Evolutionary conservation across 495 filamentous ascomycete species (phyloP), one percentile per base, ranked within the genome.

Genomic region (Xylaria scruposa): DNA sequence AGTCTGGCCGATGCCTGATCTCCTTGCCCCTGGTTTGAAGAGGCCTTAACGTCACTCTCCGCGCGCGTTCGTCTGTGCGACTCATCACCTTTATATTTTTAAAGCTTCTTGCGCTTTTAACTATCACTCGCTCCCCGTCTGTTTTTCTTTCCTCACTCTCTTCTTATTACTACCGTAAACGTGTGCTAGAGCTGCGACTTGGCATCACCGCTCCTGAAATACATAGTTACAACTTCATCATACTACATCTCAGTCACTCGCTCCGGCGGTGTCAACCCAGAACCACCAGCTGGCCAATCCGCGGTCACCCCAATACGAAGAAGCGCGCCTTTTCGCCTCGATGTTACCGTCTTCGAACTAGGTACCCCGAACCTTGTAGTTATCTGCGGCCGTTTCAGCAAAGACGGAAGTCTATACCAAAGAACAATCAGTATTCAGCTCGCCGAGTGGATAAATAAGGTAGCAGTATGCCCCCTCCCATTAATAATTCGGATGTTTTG

Each of bases 1-100:
- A 76, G 77, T 79, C 75, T 76, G 74, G 68, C 74, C 77, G 77
- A 79, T 66, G 73, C 72, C 75, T 75, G 75, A 46, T 58, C 60
- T 64, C 64, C 17, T 59, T 64, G 66, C 74, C 72, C 70, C 72
- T 74, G 73, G 38, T 59, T 68, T 65, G 72, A 74, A 71, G 66
- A 70, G 64, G 63, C 24, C 62, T 64, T 40, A 58, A 67, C 21
- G 62, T 66, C 51, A 67, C 70, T 71, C 51, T 19, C 29, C 70
- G 53, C 70, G 61, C 70, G 70, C 47, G 40, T 71, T 60, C 49
- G 40, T 51, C 44, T 71, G 70, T 71, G 49, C 62, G 17, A 71
- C 70, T 58, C 21, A 15, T 67, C 61, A 42, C 51, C 49, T 64
- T 66, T 65, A 42, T 59, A 54, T 60, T 71, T 38, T 71, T 71